Evolutionary conservation across 148 eudicot species (phyloP).

Genomic region (Camellia japonica): DNA sequence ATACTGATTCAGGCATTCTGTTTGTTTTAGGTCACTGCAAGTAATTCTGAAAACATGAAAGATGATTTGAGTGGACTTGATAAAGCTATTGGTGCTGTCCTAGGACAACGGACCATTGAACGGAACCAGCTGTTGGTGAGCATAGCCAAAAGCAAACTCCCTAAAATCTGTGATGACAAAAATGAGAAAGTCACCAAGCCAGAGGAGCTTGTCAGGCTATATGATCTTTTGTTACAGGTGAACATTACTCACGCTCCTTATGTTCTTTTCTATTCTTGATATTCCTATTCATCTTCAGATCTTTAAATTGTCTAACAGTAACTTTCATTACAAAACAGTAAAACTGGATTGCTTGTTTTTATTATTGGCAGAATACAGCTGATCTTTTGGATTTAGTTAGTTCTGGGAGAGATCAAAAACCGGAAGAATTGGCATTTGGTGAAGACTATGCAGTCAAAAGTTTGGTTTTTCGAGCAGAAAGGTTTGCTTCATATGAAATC

Average conservation of each 20-base stretch:
- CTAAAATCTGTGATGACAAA: slow-evolving; percentile 69
- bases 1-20: slow-evolving; percentile 10
- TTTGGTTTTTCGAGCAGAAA: slow-evolving; percentile 74
- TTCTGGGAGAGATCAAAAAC: slow-evolving; percentile 89
- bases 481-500: slow-evolving; percentile 42
- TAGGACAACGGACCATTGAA: slow-evolving; percentile 86
- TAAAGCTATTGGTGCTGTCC: slow-evolving; percentile 85
- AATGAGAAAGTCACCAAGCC: slow-evolving; percentile 82
- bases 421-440: slow-evolving; percentile 66
- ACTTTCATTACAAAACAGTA: neutral
- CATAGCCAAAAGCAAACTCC: slow-evolving; percentile 81
- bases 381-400: slow-evolving; percentile 90
- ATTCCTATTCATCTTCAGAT: slow-evolving; percentile 5
- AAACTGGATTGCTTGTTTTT: slow-evolving; percentile 20
- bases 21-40: slow-evolving; percentile 64
- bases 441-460: slow-evolving; percentile 76
- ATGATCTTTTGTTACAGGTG: slow-evolving; percentile 86
- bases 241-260: slow-evolving; percentile 1
- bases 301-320: neutral
- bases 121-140: slow-evolving; percentile 80
- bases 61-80: slow-evolving; percentile 96
- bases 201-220: slow-evolving; percentile 92
- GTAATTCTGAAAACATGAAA: slow-evolving; percentile 76
- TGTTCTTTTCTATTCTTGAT: neutral
- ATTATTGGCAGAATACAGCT: slow-evolving; percentile 63